A percentile compares a stretch with the other conserved stretches of the same genome.
phyloP scores from a whole-genome alignment of 306 rosid genomes.

The Acacia confusa region DNA sequence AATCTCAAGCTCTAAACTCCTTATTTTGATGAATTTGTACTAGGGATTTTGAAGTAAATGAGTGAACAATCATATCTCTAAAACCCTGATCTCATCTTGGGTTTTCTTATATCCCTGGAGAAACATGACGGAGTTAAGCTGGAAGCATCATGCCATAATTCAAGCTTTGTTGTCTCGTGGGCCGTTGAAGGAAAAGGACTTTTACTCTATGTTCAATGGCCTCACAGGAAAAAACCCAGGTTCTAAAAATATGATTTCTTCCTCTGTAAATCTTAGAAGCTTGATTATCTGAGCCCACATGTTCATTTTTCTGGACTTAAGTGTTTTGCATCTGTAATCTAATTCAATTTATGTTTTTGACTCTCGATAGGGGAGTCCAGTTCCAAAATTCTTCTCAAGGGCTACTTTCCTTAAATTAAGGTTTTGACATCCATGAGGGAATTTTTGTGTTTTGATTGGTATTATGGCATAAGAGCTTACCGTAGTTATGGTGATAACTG shows the following conservation, averaged over 20 bases:
- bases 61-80: not conserved
- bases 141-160: slow-evolving; percentile 70
- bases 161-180: slow-evolving; percentile 87
- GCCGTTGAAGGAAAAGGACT: slow-evolving; percentile 65
- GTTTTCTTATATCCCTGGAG: slow-evolving; percentile 26
- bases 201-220: slow-evolving; percentile 59
- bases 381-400: not conserved
- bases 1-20: not conserved
- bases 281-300: not conserved
- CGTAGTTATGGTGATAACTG: not conserved
- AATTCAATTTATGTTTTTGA: not conserved
- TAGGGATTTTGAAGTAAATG: not conserved
- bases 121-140: slow-evolving; percentile 59
- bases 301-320: not conserved
- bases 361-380: not conserved
- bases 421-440: not conserved
- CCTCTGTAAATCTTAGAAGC: not conserved
- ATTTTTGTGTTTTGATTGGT: slow-evolving; percentile 2
- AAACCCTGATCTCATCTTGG: not conserved
- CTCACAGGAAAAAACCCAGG: slow-evolving; percentile 82
- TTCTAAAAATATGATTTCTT: slow-evolving; percentile 22
- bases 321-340: not conserved
- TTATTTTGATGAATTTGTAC: not conserved
- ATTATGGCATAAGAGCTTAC: not conserved
- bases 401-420: not conserved